Percentiles rank a stretch among this genome's conserved stretches.
Conservation (phyloP, 1,139 yeast species). For the Petasospora fabianii region DNA sequence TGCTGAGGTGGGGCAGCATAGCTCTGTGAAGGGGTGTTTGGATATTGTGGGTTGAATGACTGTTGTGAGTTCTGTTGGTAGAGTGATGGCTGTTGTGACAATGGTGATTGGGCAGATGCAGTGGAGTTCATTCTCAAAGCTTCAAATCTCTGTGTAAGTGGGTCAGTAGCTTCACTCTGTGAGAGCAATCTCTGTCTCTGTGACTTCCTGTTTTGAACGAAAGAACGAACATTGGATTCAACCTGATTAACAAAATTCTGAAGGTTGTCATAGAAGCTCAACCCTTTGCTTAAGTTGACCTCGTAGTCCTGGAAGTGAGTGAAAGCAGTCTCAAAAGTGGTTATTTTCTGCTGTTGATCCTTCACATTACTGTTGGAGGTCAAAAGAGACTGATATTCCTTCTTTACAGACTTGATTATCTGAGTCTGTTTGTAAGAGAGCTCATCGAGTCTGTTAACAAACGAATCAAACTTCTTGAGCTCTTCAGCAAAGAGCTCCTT, state of each 20-base stretch:
- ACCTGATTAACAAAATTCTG: constrained; percentile 41
- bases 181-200: constrained; percentile 27
- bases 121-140: constrained; percentile 8
- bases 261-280: constrained; percentile 58
- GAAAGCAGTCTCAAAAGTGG: constrained; percentile 45
- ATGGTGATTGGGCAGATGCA: constrained; percentile 6
- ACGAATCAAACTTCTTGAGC: constrained; percentile 71
- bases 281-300: constrained; percentile 59
- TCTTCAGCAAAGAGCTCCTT: constrained; percentile 66
- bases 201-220: constrained; percentile 33
- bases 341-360: constrained; percentile 35
- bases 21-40: neutral
- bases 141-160: constrained; percentile 9
- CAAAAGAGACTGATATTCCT: constrained; percentile 53
- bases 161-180: constrained; percentile 6
- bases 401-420: constrained; percentile 53
- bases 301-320: constrained; percentile 55
- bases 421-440: constrained; percentile 62
- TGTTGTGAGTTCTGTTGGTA: constrained; percentile 1
- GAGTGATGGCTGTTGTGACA: neutral
- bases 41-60: constrained; percentile 1
- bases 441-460: constrained; percentile 62
- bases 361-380: constrained; percentile 37
- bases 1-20: neutral
- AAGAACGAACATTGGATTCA: constrained; percentile 35